Conservation (phyloP, 23 red algal genomes). For the Gracilaria gracilis region DNA sequence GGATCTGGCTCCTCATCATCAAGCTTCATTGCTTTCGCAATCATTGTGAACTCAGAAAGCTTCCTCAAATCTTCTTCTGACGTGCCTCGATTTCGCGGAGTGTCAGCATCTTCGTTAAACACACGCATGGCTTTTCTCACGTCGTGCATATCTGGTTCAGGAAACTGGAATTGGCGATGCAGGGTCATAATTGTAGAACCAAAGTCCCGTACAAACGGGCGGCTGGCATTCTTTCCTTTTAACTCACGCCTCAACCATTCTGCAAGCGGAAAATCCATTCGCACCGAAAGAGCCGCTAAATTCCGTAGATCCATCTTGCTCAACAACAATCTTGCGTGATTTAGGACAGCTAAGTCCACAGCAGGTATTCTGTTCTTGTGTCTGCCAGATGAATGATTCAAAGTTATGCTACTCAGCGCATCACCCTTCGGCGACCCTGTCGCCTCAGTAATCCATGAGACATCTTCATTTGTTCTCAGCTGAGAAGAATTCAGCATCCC, state of each 20-base stretch:
- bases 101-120: slow-evolving; percentile 62
- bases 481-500: slow-evolving; percentile 80
- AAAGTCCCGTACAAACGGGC: slow-evolving; percentile 64
- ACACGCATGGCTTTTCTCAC: slow-evolving; percentile 58
- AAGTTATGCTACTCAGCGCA: slow-evolving; percentile 21
- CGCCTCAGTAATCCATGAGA: slow-evolving; percentile 77
- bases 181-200: slow-evolving; percentile 46
- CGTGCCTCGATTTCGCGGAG: slow-evolving; percentile 21
- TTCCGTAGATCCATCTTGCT: slow-evolving; percentile 65
- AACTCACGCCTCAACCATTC: slow-evolving; percentile 72
- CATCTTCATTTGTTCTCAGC: slow-evolving; percentile 69
- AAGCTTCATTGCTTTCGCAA: slow-evolving; percentile 33
- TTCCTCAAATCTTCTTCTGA: slow-evolving; percentile 11
- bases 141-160: slow-evolving; percentile 58
- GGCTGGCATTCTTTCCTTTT: slow-evolving; percentile 61
- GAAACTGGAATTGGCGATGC: slow-evolving; percentile 80
- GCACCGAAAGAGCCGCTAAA: slow-evolving; percentile 59
- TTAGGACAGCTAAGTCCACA: slow-evolving; percentile 73
- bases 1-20: background rate
- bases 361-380: slow-evolving; percentile 69
- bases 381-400: slow-evolving; percentile 6
- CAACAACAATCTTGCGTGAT: slow-evolving; percentile 76
- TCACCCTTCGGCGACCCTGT: slow-evolving; percentile 39
- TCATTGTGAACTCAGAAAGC: slow-evolving; percentile 25
- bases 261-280: slow-evolving; percentile 81